These are phyloP conservation scores for Fusarium clavum DNA, from an alignment of 2,329 filamentous ascomycete genomes.

Conservation along the genomic window DNA sequence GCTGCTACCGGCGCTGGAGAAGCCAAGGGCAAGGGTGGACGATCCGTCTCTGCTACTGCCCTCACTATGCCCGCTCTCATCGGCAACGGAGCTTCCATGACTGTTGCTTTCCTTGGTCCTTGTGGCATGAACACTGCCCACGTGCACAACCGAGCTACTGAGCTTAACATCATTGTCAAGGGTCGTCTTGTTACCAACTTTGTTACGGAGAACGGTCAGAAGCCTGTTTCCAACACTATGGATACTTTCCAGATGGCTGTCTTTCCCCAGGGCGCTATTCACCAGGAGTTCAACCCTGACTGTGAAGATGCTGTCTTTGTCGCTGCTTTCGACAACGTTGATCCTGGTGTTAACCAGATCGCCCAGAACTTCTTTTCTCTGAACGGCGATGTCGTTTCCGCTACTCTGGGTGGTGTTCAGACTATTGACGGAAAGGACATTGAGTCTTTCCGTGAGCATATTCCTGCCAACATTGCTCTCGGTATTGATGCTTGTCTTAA, in stretches of 20 bases:
- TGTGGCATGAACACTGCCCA: constrained; percentile 28
- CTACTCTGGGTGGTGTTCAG: constrained; percentile 1
- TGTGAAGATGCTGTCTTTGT: constrained; percentile 62
- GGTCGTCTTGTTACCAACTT: constrained; percentile 21
- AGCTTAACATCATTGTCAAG: constrained; percentile 23
- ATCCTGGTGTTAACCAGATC: constrained; percentile 59
- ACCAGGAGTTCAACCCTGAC: constrained; percentile 64
- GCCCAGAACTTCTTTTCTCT: constrained; percentile 51
- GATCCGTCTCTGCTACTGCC: constrained; percentile 11
- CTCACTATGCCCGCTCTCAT: constrained; percentile 25
- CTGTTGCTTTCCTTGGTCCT: constrained; percentile 8
- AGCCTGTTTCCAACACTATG: constrained; percentile 54
- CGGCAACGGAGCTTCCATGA: constrained; percentile 22
- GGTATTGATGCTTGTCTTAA: constrained; percentile 25
- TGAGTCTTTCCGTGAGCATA: constrained; percentile 5
- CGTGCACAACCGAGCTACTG: constrained; percentile 14
- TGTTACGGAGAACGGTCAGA: neutral
- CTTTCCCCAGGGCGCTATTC: constrained; percentile 62
- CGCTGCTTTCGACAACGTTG: constrained; percentile 59
- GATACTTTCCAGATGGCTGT: constrained; percentile 58
- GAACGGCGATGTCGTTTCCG: neutral
- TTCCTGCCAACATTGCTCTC: constrained; percentile 18
- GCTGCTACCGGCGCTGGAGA: neutral
- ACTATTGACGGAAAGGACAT: constrained; percentile 24
- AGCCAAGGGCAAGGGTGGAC: constrained; percentile 1